phyloP scores from a whole-genome alignment of 768 basidiomycete genomes.

The Pulveroboletus ravenelii region DNA sequence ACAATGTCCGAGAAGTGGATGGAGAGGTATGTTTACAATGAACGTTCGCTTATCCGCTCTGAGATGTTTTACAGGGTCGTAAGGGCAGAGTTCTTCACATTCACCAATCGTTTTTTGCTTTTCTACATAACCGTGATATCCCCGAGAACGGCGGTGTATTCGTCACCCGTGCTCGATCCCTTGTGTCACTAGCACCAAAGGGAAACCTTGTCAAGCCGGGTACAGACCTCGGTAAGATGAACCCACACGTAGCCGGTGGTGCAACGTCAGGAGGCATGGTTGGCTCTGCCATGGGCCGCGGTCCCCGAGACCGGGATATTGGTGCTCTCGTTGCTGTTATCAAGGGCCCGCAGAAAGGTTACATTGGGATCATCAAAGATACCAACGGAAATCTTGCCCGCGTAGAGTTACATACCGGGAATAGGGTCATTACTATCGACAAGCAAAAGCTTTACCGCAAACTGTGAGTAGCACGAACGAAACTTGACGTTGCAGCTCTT shows the following conservation, averaged over 20 bases:
- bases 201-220: conserved; percentile 61
- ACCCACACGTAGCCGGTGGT: conserved; percentile 61
- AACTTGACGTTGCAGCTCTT: neutral
- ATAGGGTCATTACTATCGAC: conserved; percentile 84
- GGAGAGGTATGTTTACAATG: conserved; percentile 59
- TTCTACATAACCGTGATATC: conserved; percentile 89
- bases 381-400: conserved; percentile 83
- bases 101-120: conserved; percentile 90
- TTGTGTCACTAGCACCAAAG: conserved; percentile 85
- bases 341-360: conserved; percentile 87
- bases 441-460: conserved; percentile 72
- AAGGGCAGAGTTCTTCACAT: conserved; percentile 91
- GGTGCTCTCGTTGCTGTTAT: conserved; percentile 74
- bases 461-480: conserved; percentile 47
- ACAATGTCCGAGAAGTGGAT: conserved; percentile 89
- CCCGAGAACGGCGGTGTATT: conserved; percentile 92
- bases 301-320: conserved; percentile 77
- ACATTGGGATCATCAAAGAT: conserved; percentile 90
- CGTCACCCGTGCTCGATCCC: conserved; percentile 78
- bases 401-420: conserved; percentile 86
- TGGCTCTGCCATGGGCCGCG: conserved; percentile 76
- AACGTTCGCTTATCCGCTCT: neutral
- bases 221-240: conserved; percentile 87
- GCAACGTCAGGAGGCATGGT: conserved; percentile 70
- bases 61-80: conserved; percentile 47